Evolutionary conservation across 148 eudicot genomes (phyloP).

Genomic region (Diospyros kaki): DNA sequence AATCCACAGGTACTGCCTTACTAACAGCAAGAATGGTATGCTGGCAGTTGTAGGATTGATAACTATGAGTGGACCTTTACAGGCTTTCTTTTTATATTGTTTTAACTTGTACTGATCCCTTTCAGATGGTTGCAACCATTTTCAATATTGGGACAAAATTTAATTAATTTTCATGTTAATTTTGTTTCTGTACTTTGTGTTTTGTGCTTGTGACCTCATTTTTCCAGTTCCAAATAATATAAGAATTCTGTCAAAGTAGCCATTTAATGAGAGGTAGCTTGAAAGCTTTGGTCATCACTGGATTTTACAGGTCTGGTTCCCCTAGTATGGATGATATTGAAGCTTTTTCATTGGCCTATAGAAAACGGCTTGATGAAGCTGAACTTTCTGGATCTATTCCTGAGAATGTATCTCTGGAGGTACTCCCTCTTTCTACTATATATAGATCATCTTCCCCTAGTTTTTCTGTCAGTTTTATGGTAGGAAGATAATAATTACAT

Average conservation of each 20-base stretch:
- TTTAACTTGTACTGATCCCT: background rate
- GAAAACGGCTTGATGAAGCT: conserved; percentile 65
- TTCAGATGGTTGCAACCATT: background rate
- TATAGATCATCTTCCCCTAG: background rate
- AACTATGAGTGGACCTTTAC: too few species aligned
- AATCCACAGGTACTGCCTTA: too few species aligned
- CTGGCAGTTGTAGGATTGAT: too few species aligned
- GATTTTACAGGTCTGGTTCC: conserved; percentile 69
- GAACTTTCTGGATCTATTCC: conserved; percentile 64
- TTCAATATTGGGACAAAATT: background rate
- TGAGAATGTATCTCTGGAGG: conserved; percentile 63
- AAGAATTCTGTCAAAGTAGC: background rate
- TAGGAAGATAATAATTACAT: background rate
- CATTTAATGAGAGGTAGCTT: background rate
- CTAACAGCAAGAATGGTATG: too few species aligned
- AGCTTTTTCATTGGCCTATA: conserved; percentile 62
- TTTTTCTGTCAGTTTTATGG: background rate
- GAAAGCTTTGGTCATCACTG: conserved; percentile 6
- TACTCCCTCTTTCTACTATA: conserved; percentile 17
- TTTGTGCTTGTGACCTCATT: background rate
- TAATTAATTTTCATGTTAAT: background rate
- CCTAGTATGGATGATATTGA: conserved; percentile 72
- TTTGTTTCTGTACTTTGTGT: background rate
- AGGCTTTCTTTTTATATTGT: too few species aligned
- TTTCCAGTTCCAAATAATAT: background rate